A percentile compares a stretch with the other conserved stretches of the same genome.
Evolutionary conservation across 208 protist genomes (phyloP).

Genomic region (Porcisia deanei): DNA sequence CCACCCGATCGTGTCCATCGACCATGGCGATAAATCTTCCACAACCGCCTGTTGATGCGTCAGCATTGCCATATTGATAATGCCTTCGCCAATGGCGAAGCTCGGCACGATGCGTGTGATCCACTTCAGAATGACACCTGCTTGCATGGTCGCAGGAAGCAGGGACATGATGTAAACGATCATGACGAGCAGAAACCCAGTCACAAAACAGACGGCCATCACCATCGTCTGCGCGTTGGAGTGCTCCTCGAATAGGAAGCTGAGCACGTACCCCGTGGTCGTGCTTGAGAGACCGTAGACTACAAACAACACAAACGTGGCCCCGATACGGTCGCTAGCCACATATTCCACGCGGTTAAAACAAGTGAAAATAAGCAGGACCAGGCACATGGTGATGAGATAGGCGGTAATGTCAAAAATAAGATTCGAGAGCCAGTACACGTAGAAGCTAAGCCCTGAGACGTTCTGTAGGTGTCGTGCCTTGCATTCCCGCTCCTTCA

Average conservation of each 20-base stretch:
- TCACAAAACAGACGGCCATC: conserved; percentile 60
- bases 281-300: conserved; percentile 49
- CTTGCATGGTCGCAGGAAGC: conserved; percentile 28
- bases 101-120: conserved; percentile 50
- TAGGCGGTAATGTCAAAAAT: conserved; percentile 57
- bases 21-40: conserved; percentile 25
- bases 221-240: conserved; percentile 53
- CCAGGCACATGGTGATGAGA: conserved; percentile 42
- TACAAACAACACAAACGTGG: conserved; percentile 35
- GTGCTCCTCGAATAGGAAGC: conserved; percentile 64
- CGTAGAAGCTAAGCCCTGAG: conserved; percentile 58
- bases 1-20: conserved; percentile 32
- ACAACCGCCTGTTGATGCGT: conserved; percentile 21
- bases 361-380: conserved; percentile 39
- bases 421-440: conserved; percentile 75
- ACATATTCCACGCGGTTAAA: conserved; percentile 58
- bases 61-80: conserved; percentile 54
- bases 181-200: conserved; percentile 60
- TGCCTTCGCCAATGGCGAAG: conserved; percentile 60
- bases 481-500: conserved; percentile 82
- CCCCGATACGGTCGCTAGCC: conserved; percentile 23
- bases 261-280: conserved; percentile 39
- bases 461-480: conserved; percentile 80
- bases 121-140: conserved; percentile 31
- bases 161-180: conserved; percentile 46